Conservation (phyloP, 148 eudicot genomes). For the Polygonum maritimum region DNA sequence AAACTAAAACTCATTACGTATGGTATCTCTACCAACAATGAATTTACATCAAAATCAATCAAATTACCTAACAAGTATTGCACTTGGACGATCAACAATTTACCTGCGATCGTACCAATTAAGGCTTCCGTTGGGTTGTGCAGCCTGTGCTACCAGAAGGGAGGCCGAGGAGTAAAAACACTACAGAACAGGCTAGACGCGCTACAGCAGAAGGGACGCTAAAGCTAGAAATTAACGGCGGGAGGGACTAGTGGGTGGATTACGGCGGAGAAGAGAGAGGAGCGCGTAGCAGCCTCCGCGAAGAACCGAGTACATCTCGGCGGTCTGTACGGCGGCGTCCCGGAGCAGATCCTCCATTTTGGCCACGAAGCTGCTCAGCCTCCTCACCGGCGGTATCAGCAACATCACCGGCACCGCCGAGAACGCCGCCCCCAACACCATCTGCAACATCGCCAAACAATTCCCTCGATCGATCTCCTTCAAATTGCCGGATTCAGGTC, state of each 20-base stretch:
- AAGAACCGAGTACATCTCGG: not conserved
- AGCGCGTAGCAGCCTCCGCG: slow-evolving; percentile 11
- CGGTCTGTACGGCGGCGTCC: slow-evolving; percentile 13
- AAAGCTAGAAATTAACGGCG: not conserved
- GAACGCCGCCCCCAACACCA: slow-evolving; percentile 21
- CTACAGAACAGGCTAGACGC: too few species aligned
- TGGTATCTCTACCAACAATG: not conserved
- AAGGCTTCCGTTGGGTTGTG: not conserved
- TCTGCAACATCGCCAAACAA: slow-evolving; percentile 15
- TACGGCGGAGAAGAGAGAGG: not conserved
- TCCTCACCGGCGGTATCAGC: slow-evolving; percentile 23
- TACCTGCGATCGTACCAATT: not conserved
- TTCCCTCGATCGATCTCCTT: too few species aligned
- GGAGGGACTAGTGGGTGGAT: not conserved
- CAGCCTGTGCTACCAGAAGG: too few species aligned
- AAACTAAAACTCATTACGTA: too few species aligned
- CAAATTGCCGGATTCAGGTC: not conserved
- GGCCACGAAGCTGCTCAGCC: slow-evolving; percentile 12
- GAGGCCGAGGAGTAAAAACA: too few species aligned
- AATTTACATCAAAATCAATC: not conserved
- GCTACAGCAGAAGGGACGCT: too few species aligned
- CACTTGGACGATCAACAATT: too few species aligned
- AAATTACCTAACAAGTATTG: not conserved
- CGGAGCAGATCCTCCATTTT: slow-evolving; percentile 18
- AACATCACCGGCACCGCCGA: slow-evolving; percentile 23